These are phyloP conservation scores for Daldinia decipiens DNA, from an alignment of 495 filamentous ascomycete genomes.

Conservation along the genomic window DNA sequence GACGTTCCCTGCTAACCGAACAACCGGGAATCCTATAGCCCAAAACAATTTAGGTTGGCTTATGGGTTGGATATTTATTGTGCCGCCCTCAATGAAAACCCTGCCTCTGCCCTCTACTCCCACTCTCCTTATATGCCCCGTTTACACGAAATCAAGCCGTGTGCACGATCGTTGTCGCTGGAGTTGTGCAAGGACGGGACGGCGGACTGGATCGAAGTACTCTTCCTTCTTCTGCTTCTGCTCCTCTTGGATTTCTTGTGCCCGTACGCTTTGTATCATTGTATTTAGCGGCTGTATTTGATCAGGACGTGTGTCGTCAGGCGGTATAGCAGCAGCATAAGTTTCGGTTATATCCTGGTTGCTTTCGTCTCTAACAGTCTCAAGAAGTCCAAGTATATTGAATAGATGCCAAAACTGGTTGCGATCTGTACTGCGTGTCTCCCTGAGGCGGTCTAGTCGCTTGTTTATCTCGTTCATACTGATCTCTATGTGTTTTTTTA, in stretches of 20 bases:
- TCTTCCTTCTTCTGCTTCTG: too few species aligned
- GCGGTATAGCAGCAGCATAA: too few species aligned
- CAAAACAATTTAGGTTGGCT: not conserved
- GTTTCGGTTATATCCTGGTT: too few species aligned
- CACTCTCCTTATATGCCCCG: not conserved
- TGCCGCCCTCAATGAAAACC: not conserved
- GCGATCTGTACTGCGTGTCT: not conserved
- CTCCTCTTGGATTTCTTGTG: too few species aligned
- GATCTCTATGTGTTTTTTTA: not conserved
- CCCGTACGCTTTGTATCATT: too few species aligned
- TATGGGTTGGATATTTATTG: not conserved
- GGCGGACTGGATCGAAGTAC: not conserved
- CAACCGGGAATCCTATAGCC: not conserved
- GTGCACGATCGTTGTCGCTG: not conserved
- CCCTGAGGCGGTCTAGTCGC: not conserved
- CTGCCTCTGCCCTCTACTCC: not conserved
- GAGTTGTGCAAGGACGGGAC: not conserved
- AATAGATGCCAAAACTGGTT: too few species aligned
- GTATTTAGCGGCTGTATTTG: too few species aligned
- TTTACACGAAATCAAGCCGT: not conserved
- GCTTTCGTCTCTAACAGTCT: too few species aligned
- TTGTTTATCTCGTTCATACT: not conserved
- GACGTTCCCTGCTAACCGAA: not conserved
- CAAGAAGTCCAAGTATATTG: too few species aligned
- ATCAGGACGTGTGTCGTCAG: too few species aligned